Conservation (phyloP, 495 filamentous ascomycete species). For the Cairneyella variabilis region DNA sequence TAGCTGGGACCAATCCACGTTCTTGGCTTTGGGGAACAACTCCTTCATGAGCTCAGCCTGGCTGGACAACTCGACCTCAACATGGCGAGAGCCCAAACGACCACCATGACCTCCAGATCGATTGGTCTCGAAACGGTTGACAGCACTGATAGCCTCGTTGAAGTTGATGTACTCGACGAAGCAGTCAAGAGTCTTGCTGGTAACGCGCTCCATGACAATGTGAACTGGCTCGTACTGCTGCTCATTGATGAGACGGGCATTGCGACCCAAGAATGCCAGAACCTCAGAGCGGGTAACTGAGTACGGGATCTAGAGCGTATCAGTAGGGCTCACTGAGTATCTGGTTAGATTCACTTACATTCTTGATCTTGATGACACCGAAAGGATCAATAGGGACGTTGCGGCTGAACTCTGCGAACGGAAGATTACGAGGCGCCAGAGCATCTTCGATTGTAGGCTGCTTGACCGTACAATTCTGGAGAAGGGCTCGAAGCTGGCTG, state of each 20-base stretch:
- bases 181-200: slow-evolving; percentile 73
- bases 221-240: slow-evolving; percentile 58
- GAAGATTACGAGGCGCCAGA: slow-evolving; percentile 33
- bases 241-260: slow-evolving; percentile 51
- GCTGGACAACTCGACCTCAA: slow-evolving; percentile 57
- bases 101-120: slow-evolving; percentile 38
- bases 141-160: slow-evolving; percentile 49
- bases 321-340: not conserved
- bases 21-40: slow-evolving; percentile 64
- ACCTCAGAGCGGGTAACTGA: slow-evolving; percentile 62
- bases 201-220: slow-evolving; percentile 79
- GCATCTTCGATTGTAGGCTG: slow-evolving; percentile 30
- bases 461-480: no score
- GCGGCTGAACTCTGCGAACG: slow-evolving; percentile 37
- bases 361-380: slow-evolving; percentile 36
- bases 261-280: slow-evolving; percentile 65
- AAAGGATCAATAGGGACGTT: slow-evolving; percentile 13
- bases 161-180: slow-evolving; percentile 62
- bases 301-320: slow-evolving; percentile 60
- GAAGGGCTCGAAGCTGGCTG: no score
- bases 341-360: slow-evolving; percentile 27
- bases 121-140: slow-evolving; percentile 42
- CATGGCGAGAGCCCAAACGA: slow-evolving; percentile 60
- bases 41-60: slow-evolving; percentile 60
- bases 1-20: slow-evolving; percentile 56